Evolutionary conservation across 768 basidiomycete species (phyloP).

Genomic region (Suillus tomentosus): DNA sequence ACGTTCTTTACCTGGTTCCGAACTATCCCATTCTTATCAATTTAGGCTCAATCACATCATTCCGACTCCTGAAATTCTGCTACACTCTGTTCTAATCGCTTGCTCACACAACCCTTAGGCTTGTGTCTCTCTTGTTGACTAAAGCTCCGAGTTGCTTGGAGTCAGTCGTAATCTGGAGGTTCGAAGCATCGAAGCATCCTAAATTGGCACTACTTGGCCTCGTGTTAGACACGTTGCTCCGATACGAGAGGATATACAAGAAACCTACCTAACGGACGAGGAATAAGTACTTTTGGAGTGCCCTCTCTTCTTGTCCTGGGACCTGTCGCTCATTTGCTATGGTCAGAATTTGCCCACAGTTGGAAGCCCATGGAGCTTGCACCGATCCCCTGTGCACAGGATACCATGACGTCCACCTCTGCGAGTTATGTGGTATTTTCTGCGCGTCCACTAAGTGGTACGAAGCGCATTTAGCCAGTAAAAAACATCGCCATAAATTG

Average conservation of each 20-base stretch:
- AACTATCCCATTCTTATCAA: not conserved
- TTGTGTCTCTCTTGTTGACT: not conserved
- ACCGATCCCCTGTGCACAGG: slow-evolving; percentile 29
- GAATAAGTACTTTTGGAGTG: not conserved
- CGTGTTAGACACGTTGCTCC: slow-evolving; percentile 3
- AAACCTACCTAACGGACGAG: not conserved
- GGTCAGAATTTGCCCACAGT: slow-evolving; percentile 36
- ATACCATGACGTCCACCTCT: slow-evolving; percentile 40
- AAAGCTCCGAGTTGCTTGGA: not conserved
- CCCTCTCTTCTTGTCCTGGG: not conserved
- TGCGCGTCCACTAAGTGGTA: slow-evolving; percentile 27
- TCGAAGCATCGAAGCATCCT: not conserved
- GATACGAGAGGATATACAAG: slow-evolving; percentile 6
- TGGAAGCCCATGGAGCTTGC: slow-evolving; percentile 41
- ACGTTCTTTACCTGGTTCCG: not conserved
- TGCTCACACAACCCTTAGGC: not conserved
- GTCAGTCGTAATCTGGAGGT: not conserved
- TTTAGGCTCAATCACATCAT: not conserved
- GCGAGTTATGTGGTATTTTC: slow-evolving; percentile 41
- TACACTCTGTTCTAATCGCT: not conserved
- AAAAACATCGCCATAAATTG: slow-evolving; percentile 33
- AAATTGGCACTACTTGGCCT: slow-evolving; percentile 1
- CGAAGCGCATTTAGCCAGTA: slow-evolving; percentile 31
- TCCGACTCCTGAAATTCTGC: not conserved
- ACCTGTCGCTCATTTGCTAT: slow-evolving; percentile 1